Base-by-base conservation (phyloP, 768 basidiomycete genomes). In the Lentinula detonsa region DNA sequence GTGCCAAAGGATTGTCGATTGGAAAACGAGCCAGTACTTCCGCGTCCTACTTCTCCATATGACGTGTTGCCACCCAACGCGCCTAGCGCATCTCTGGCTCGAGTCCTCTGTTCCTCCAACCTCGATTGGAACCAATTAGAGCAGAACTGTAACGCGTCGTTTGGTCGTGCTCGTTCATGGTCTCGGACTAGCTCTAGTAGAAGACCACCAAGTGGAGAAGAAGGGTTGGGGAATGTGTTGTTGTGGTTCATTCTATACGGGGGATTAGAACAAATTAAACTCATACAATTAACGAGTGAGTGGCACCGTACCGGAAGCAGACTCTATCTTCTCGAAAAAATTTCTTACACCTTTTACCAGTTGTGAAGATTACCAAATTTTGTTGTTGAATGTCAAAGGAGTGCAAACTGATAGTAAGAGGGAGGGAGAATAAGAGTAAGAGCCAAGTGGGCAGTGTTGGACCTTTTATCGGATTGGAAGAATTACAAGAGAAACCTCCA, bases 91-190 rank as follows among this genome's bases (percentile, higher is more conserved):
- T 91, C 85, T 65, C 92, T 81, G 23, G 83, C 85, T 64, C 88
- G 83, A 48, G 84, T 80, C 60, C 93, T 82, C 69, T 95, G 93
- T 69, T 93, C 90, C 65, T 93, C 90, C 54, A 95, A 79, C 59
- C 91, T 85, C 63, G 83, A 81, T 71, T 95, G 91, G 75, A 98
- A 98, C 95, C 95, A 98, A 68, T 87, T 93, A 51, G 95, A 87
- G 68, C 90, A 92, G 73, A 90, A 94, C 74, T 98, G 96, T 50
- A 97, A 86, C 4, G 88, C 85, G 70, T 98, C 96, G 67, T 84
- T 86, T 21, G 96, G 95, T 71, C 94, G 91, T 4, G 85, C 91
- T 65, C 91, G 88, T 46, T 90, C 81, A 46, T 84, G 85, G 72
- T 96, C 95, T 70, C 92, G 86, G 65, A 91, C 88, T 59, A 98